phyloP scores from a whole-genome alignment of 2,329 filamentous ascomycete genomes.

The Diplodia sapinea region DNA sequence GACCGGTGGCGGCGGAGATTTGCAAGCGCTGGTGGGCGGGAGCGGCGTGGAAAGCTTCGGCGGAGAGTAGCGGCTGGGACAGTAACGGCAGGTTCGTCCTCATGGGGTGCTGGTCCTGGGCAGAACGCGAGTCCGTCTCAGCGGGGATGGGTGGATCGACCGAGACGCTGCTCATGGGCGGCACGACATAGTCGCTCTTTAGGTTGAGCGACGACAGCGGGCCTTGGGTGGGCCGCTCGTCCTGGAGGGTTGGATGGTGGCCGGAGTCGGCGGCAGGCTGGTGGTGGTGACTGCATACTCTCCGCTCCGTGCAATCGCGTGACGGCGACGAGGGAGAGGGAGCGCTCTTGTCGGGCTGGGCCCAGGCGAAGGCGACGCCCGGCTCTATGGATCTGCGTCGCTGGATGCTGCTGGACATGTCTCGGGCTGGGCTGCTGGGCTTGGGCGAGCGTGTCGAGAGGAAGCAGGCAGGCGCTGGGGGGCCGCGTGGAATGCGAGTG shows the following conservation, averaged over 20 bases:
- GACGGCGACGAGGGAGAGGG: conserved; percentile 20
- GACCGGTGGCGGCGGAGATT: not conserved
- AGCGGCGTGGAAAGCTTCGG: conserved; percentile 17
- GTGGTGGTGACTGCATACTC: conserved; percentile 24
- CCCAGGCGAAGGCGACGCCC: conserved; percentile 28
- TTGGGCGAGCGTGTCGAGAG: not conserved
- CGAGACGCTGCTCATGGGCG: conserved; percentile 32
- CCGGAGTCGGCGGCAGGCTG: conserved; percentile 9
- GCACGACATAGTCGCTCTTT: conserved; percentile 31
- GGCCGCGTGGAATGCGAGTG: conserved; percentile 25
- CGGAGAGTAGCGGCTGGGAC: conserved; percentile 27
- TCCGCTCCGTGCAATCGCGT: conserved; percentile 14
- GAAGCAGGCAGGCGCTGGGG: conserved; percentile 2
- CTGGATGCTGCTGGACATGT: conserved; percentile 28
- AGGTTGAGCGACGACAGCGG: conserved; percentile 30
- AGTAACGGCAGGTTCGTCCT: conserved; percentile 29
- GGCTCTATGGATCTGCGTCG: conserved; percentile 31
- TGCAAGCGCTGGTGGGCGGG: conserved; percentile 1
- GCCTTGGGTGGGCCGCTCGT: conserved; percentile 9
- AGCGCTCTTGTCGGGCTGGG: conserved; percentile 21
- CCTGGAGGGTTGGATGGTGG: conserved; percentile 1
- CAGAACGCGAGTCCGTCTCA: conserved; percentile 30
- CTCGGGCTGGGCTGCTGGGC: not conserved
- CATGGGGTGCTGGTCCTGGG: conserved; percentile 32
- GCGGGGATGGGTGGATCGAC: conserved; percentile 31